Evolutionary conservation across 176 grass and related monocot species (phyloP), one percentile per base, ranked within the genome.

Genomic region (Guadua angustifolia): DNA sequence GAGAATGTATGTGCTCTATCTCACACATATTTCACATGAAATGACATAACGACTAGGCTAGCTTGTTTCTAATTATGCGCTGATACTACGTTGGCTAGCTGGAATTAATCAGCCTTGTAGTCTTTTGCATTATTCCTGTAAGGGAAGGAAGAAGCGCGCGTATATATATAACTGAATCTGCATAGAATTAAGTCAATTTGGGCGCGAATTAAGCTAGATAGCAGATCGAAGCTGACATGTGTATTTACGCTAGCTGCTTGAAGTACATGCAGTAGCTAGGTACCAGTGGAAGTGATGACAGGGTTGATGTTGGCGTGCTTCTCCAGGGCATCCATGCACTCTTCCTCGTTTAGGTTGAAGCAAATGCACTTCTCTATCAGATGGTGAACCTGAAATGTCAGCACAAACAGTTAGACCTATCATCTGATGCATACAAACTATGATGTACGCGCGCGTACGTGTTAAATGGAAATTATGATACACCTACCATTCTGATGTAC

Each of bases 351-450:
- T 80, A 96, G 73, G 69, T 85, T 81, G 86, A 96, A 87, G 74
- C 88, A 88, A 69, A 96, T 90, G 83, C 94, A 96, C 86, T 83
- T 89, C 91, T 96, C 94, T 81, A 96, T 93, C 88, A 96, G 53
- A 47, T 93, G 90, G 58, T 96, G 94, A 58, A 96, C 94, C 94
- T 95, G 67, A 42, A 71, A 32, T 45, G 21, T 0, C 2, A 57
- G 13, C 45, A 26, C 18, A 52, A 46, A 26, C 13, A 79, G 5
- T 44, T 4, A 45, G 9, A 44, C 42, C 42, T 43, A 44, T 44
- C 42, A 10, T 44, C 10, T 10, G 14, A 50, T 50, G 16, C 13
- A 3, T 32, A 38, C 63, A 35, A n/a, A 16, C 32, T 79, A 64
- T 1, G 29, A 93, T 90, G 43, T 90, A 90, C 24, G 57, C 3